Conservation (phyloP, 2,329 filamentous ascomycete genomes). For the Alternaria tenuissima region DNA sequence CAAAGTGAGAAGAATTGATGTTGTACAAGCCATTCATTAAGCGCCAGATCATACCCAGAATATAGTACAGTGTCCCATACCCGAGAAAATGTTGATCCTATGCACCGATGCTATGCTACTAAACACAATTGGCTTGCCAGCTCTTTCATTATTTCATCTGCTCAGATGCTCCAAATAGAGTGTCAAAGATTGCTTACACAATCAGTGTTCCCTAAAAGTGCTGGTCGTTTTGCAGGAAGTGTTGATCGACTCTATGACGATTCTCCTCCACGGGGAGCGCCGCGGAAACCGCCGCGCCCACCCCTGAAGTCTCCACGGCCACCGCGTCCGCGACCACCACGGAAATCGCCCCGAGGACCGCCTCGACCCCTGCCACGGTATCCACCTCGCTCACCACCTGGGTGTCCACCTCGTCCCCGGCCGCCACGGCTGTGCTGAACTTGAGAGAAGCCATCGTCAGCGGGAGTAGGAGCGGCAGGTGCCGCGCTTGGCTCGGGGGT, state of each 20-base stretch:
- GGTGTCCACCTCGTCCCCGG: slow-evolving; percentile 59
- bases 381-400: slow-evolving; percentile 60
- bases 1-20: neutral
- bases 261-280: slow-evolving; percentile 36
- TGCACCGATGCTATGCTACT: slow-evolving; percentile 52
- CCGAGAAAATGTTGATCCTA: slow-evolving; percentile 35
- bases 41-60: slow-evolving; percentile 35
- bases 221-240: slow-evolving; percentile 13
- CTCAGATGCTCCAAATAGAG: slow-evolving; percentile 36
- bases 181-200: slow-evolving; percentile 11
- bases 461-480: slow-evolving; percentile 41
- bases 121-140: slow-evolving; percentile 41
- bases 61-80: slow-evolving; percentile 45
- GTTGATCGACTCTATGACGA: slow-evolving; percentile 24
- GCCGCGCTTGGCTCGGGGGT: slow-evolving; percentile 54
- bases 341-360: slow-evolving; percentile 48
- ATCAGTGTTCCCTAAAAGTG: neutral
- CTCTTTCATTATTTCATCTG: slow-evolving; percentile 30
- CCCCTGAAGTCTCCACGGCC: slow-evolving; percentile 55
- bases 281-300: slow-evolving; percentile 53
- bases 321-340: slow-evolving; percentile 53
- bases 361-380: slow-evolving; percentile 63
- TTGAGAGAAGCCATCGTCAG: slow-evolving; percentile 75
- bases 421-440: slow-evolving; percentile 60
- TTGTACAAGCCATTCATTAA: slow-evolving; percentile 36